Evolutionary conservation across 306 rosid genomes (phyloP), one percentile per base, ranked within the genome.

Genomic region (Sicyos edulis): DNA sequence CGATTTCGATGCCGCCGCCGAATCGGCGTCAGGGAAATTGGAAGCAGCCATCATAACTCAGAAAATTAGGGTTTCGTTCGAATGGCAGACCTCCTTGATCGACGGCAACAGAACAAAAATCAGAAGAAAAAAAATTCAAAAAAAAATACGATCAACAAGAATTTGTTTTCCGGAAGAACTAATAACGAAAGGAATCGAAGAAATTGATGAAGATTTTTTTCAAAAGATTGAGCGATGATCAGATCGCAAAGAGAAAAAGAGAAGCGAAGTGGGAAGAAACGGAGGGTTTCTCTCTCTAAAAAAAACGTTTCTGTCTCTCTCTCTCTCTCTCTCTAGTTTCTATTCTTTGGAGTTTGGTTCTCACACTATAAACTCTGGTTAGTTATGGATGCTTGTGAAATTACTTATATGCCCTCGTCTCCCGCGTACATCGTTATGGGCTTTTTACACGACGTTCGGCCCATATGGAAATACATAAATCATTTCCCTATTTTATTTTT

Each of bases 191-290:
- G 75, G 74, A 77, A 80, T 54, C 8, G 17, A 22, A 17, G 49
- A 64, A 32, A 51, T 1, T 4, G 10, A n/a, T 63, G 12, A 54
- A 40, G 79, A 78, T n/a, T n/a, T 73, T 82, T 88, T 88, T 83
- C 87, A 86, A 86, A 85, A 81, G 49, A 80, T 37, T 24, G 75
- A 51, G 79, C 88, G 92, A 91, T 85, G 42, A 37, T 37, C 91
- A 24, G 82, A 88, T 85, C 92, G 85, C 86, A 71, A n/a, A 67
- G 60, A 56, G 71, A 67, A 51, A 69, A 53, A 72, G 70, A 76
- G 71, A 77, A 70, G 80, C 67, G 86, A 44, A 70, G 77, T 68
- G 55, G 64, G 62, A 78, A 63, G 73, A 12, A 54, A 32, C 77
- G 71, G 77, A 74, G 19, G 16, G 15, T 37, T 44, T 20, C 34